Percentiles rank a stretch among this genome's conserved stretches.
These are phyloP conservation scores for Coemansia sp. DNA, from an alignment of 192 early-diverging fungal species.

Conservation along the genomic window DNA sequence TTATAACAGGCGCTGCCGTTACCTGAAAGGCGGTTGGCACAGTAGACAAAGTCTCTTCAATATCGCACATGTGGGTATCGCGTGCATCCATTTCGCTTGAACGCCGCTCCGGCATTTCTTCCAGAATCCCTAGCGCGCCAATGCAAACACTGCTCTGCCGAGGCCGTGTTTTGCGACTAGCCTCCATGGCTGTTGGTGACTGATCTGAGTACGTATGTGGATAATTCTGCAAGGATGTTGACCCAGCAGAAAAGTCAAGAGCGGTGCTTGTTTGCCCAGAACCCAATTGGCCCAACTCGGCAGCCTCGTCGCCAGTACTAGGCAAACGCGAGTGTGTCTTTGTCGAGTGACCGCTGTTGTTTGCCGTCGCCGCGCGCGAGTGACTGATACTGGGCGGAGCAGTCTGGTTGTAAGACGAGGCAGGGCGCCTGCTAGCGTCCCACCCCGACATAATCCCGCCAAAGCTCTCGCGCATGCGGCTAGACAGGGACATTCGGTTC, in stretches of 20 bases:
- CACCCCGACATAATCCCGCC: conserved; percentile 41
- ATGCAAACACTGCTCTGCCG: conserved; percentile 36
- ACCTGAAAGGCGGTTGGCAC: neutral
- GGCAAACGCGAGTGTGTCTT: conserved; percentile 49
- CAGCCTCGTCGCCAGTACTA: conserved; percentile 19
- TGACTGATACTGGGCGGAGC: conserved; percentile 44
- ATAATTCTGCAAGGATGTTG: neutral
- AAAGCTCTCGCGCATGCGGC: conserved; percentile 54
- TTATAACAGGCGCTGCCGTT: conserved; percentile 1
- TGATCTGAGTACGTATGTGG: neutral
- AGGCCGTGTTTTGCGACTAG: conserved; percentile 8
- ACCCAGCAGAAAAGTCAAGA: neutral
- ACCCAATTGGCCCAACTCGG: conserved; percentile 4
- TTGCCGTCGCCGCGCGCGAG: conserved; percentile 36
- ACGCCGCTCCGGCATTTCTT: conserved; percentile 28
- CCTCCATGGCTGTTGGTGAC: neutral
- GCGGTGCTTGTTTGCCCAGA: neutral
- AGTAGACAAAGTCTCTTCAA: conserved; percentile 13
- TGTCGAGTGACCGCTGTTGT: conserved; percentile 49
- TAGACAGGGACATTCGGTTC: conserved; percentile 36
- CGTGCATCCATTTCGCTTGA: conserved; percentile 15
- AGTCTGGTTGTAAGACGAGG: conserved; percentile 30
- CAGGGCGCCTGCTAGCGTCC: conserved; percentile 28
- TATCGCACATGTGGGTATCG: conserved; percentile 7
- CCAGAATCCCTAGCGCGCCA: conserved; percentile 19